A percentile compares a stretch with the other conserved stretches of the same genome.
These are phyloP conservation scores for Leccinum barrowsii DNA, from an alignment of 768 basidiomycete species.

Conservation along the genomic window DNA sequence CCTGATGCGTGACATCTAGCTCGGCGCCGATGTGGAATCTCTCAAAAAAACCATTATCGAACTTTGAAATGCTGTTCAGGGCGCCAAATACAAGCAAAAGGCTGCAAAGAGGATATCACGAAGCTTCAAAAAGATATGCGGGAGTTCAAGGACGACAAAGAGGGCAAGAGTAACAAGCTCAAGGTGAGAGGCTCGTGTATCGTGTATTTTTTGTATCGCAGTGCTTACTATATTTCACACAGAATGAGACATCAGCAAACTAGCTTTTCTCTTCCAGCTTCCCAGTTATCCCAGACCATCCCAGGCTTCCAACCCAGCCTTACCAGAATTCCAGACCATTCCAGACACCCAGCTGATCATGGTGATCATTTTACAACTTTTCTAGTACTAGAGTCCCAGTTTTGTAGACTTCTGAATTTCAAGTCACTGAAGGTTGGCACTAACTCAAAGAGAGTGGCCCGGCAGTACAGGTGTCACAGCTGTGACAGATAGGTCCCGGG, in stretches of 20 bases:
- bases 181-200: constrained; percentile 53
- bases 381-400: too few species aligned
- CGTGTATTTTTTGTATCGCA: background rate
- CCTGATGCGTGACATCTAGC: constrained; percentile 40
- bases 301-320: too few species aligned
- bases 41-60: constrained; percentile 61
- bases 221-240: background rate
- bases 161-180: constrained; percentile 91
- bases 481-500: too few species aligned
- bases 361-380: too few species aligned
- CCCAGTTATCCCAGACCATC: too few species aligned
- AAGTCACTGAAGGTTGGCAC: too few species aligned
- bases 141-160: constrained; percentile 98
- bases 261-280: too few species aligned
- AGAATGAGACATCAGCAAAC: constrained; percentile 45
- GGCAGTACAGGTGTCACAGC: too few species aligned
- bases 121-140: constrained; percentile 95
- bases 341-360: too few species aligned
- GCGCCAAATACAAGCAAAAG: constrained; percentile 73
- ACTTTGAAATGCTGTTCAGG: constrained; percentile 54
- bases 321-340: too few species aligned
- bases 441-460: too few species aligned
- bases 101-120: constrained; percentile 73
- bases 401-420: too few species aligned
- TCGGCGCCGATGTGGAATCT: constrained; percentile 74